A percentile compares a stretch with the other conserved stretches of the same genome.
Evolutionary conservation across 2,329 filamentous ascomycete genomes (phyloP).

Genomic region (Stylonectria norvegica): DNA sequence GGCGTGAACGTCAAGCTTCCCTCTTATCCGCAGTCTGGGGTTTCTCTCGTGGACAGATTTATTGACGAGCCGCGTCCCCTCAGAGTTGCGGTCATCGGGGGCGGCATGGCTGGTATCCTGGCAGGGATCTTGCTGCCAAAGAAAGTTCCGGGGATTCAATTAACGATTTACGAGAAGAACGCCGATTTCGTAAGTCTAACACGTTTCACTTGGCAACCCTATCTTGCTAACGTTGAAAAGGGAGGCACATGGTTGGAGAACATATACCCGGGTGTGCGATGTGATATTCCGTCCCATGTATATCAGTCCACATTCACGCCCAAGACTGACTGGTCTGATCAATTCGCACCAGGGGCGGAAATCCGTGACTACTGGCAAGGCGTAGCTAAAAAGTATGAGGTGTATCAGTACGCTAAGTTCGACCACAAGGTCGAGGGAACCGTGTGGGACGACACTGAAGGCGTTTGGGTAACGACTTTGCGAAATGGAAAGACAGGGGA

Average conservation of each 20-base stretch:
- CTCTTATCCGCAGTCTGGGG: slow-evolving; percentile 19
- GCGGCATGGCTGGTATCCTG: slow-evolving; percentile 38
- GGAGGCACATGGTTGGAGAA: slow-evolving; percentile 55
- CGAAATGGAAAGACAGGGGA: slow-evolving; percentile 38
- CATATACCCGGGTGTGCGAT: slow-evolving; percentile 62
- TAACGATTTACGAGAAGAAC: slow-evolving; percentile 68
- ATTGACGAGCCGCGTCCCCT: slow-evolving; percentile 35
- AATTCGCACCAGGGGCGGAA: slow-evolving; percentile 64
- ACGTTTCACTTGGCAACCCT: background rate
- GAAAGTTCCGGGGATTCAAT: slow-evolving; percentile 64
- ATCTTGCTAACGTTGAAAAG: slow-evolving; percentile 20
- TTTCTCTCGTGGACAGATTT: slow-evolving; percentile 30
- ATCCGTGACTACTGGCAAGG: slow-evolving; percentile 65
- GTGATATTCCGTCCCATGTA: slow-evolving; percentile 66
- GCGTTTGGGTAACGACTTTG: slow-evolving; percentile 53
- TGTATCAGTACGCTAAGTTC: slow-evolving; percentile 57
- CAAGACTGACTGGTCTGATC: slow-evolving; percentile 66
- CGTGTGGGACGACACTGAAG: slow-evolving; percentile 51
- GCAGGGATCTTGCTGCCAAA: slow-evolving; percentile 63
- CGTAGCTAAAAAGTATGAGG: slow-evolving; percentile 60
- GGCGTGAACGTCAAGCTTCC: slow-evolving; percentile 2
- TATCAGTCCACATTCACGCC: slow-evolving; percentile 67
- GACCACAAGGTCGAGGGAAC: slow-evolving; percentile 53
- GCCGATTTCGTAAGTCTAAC: slow-evolving; percentile 54
- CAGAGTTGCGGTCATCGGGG: slow-evolving; percentile 36